phyloP scores from a whole-genome alignment of 164 flowering plant genomes.

The Liriodendron chinense region DNA sequence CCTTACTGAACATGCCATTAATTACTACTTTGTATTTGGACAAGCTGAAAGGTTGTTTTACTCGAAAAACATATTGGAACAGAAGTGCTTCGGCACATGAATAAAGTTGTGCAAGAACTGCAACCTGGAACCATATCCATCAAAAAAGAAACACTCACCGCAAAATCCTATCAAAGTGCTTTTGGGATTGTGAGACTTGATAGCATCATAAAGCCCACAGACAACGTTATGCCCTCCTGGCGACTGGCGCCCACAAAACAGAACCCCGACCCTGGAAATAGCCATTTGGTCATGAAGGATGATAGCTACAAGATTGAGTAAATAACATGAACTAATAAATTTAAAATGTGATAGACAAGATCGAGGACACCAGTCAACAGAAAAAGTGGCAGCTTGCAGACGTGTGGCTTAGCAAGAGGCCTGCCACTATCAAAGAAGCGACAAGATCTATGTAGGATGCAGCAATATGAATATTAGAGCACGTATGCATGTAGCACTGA shows the following conservation, averaged over 20 bases:
- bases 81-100: no score
- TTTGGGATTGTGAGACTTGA: constrained; percentile 23
- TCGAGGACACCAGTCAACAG: not conserved
- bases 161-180: constrained; percentile 27
- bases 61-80: no score
- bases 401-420: no score
- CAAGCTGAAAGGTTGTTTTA: no score
- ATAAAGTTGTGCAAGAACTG: not conserved
- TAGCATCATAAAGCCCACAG: constrained; percentile 29
- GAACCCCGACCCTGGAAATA: constrained; percentile 21
- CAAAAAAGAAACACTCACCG: constrained; percentile 13
- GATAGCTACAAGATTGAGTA: not conserved
- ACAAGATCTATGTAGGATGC: no score
- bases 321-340: not conserved
- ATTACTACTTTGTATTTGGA: no score
- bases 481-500: no score
- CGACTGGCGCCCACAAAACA: constrained; percentile 32
- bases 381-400: not conserved
- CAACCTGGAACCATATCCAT: not conserved
- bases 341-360: not conserved
- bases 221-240: constrained; percentile 32
- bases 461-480: no score
- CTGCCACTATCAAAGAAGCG: no score
- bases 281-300: constrained; percentile 1
- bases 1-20: no score